Base-by-base conservation (phyloP, 1,284 basidiomycete species). In the Rhodotorula mucilaginosa region DNA sequence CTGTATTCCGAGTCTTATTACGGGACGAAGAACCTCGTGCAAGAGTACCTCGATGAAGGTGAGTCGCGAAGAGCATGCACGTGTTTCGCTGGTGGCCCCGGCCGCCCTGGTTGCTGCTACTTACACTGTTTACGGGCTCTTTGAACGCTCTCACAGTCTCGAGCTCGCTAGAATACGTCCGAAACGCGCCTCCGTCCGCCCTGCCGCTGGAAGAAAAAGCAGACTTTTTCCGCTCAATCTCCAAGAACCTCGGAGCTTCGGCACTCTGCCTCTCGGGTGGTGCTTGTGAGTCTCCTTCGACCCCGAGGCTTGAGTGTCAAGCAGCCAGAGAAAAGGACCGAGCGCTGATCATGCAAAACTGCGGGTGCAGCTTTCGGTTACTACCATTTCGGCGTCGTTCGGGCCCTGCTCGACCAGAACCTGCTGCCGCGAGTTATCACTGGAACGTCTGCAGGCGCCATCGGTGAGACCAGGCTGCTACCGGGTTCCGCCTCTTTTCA, bases 191-290 rank as follows among this genome's bases (percentile, higher is more conserved):
- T 0, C 61, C 73, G 2, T 69, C 77, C 21, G 88, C 89, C 49
- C 83, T 98, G 12, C 87, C 90, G 0, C 83, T 88, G 15, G 92
- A 97, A 73, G 93, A 97, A 82, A 99, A 98, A 84, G 88, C 88
- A 75, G 86, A 88, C 8, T 97, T 99, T 81, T 99, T 97, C 84
- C 90, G 91, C 80, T 88, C 87, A 70, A 88, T 90, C 58, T 93
- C 92, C 79, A 91, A 84, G 71, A 97, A 97, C 81, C 86, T 97
- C 34, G 96, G 96, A 74, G 85, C 86, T n/a, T 87, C 90, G 62
- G 97, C 96, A 0, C 83, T 99, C 8, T 98, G 96, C 81, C 85
- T 99, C 10, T 94, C 91, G 19, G 96, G 96, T 26, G 96, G 96
- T 19, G 96, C 91, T 5, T 47, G 65, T 65, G 48, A 31, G 64